phyloP scores from a whole-genome alignment of 2,329 filamentous ascomycete genomes.

The Meredithiella fracta region DNA sequence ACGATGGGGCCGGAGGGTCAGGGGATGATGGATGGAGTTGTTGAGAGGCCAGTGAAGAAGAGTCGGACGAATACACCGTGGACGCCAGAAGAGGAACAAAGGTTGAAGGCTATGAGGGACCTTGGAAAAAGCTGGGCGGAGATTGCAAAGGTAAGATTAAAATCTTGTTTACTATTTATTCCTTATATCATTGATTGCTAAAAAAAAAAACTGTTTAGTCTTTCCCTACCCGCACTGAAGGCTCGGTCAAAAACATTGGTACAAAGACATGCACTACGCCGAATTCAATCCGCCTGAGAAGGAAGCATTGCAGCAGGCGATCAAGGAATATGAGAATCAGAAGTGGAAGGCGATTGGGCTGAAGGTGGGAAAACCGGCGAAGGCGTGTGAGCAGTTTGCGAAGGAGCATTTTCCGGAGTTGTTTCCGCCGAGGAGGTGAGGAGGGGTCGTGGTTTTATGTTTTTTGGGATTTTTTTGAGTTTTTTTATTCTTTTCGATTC shows the following conservation, averaged over 20 bases:
- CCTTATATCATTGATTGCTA: neutral
- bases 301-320: conserved; percentile 69
- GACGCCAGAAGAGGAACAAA: conserved; percentile 85
- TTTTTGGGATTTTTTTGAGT: neutral
- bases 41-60: conserved; percentile 49
- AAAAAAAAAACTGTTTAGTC: conserved; percentile 36
- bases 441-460: neutral
- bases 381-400: conserved; percentile 69
- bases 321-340: conserved; percentile 96
- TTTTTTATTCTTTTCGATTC: too few relatives aligned
- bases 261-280: conserved; percentile 99
- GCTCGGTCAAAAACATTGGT: conserved; percentile 99
- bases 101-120: conserved; percentile 88
- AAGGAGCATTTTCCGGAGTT: conserved; percentile 71
- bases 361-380: conserved; percentile 95
- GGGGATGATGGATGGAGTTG: neutral
- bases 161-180: neutral
- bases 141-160: conserved; percentile 88
- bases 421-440: conserved; percentile 4
- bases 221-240: conserved; percentile 85
- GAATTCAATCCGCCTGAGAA: conserved; percentile 96
- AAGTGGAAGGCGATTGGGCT: conserved; percentile 97
- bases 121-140: conserved; percentile 90
- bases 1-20: conserved; percentile 3
- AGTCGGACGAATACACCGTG: conserved; percentile 97